phyloP scores from a whole-genome alignment of 805 yeast genomes.

The Jamesozyma spencerorum region DNA sequence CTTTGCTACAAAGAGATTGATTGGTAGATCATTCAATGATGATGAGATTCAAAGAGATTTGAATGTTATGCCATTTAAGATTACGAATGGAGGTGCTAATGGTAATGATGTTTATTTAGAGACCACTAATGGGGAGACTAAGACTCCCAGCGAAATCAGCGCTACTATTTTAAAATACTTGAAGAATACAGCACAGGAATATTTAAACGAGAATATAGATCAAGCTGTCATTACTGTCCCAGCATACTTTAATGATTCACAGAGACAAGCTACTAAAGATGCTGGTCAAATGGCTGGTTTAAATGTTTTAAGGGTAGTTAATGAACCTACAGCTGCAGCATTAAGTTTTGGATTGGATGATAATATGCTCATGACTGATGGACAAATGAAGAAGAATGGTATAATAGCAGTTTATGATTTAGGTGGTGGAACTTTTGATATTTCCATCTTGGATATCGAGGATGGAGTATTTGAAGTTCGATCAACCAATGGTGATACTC shows the following conservation, averaged over 20 bases:
- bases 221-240: conserved; percentile 82
- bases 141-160: conserved; percentile 65
- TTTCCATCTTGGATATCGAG: conserved; percentile 67
- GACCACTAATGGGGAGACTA: conserved; percentile 33
- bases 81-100: conserved; percentile 36
- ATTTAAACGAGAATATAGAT: conserved; percentile 42
- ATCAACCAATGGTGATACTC: conserved; percentile 79
- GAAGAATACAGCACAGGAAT: conserved; percentile 56
- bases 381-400: conserved; percentile 25
- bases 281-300: conserved; percentile 72
- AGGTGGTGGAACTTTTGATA: conserved; percentile 84
- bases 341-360: conserved; percentile 65
- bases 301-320: conserved; percentile 64
- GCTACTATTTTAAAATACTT: conserved; percentile 55
- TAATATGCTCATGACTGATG: conserved; percentile 28
- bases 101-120: conserved; percentile 71
- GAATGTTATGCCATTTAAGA: conserved; percentile 51
- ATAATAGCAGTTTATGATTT: conserved; percentile 53
- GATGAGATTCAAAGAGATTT: conserved; percentile 63
- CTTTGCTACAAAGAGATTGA: conserved; percentile 72
- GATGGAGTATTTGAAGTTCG: conserved; percentile 75
- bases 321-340: conserved; percentile 84
- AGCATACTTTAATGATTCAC: conserved; percentile 75
- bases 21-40: conserved; percentile 64
- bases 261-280: conserved; percentile 74